Percentiles rank a stretch among this genome's conserved stretches.
Conservation (phyloP, 2,329 filamentous ascomycete genomes). For the Sporothrix luriei region DNA sequence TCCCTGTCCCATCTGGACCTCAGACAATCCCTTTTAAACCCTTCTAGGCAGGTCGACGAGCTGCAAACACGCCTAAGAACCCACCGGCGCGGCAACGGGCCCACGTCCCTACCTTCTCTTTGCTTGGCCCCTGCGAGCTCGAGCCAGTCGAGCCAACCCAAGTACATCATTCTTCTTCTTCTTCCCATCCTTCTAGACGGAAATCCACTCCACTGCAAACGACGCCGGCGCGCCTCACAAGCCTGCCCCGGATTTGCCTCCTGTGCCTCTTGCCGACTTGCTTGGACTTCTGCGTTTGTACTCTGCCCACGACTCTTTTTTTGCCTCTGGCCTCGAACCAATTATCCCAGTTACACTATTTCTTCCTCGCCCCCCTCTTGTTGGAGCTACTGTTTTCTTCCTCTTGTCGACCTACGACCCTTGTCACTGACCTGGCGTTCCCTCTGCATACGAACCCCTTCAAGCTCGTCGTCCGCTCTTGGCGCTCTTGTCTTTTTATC, state of each 20-base stretch:
- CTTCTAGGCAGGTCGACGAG: conserved; percentile 25
- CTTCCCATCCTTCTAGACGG: conserved; percentile 20
- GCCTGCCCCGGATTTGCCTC: conserved; percentile 30
- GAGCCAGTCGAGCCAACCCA: background rate
- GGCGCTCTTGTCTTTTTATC: conserved; percentile 7
- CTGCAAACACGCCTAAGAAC: conserved; percentile 9
- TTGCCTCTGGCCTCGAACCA: background rate
- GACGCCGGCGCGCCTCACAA: background rate
- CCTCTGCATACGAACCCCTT: background rate
- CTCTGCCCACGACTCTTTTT: background rate
- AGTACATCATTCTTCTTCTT: conserved; percentile 19
- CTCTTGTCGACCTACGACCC: background rate
- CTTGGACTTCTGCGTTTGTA: conserved; percentile 5
- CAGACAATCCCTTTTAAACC: conserved; percentile 19
- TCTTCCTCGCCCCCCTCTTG: background rate
- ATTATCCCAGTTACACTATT: background rate
- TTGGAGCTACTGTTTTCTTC: background rate
- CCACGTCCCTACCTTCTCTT: conserved; percentile 14
- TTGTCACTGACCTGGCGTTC: conserved; percentile 5
- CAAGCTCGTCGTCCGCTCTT: conserved; percentile 2
- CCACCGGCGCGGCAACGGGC: conserved; percentile 19
- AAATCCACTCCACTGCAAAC: conserved; percentile 15
- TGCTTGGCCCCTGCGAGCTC: background rate
- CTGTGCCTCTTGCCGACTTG: background rate
- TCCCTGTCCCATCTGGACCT: background rate